These are phyloP conservation scores for Suhomyces wounanorum DNA, from an alignment of 1,139 yeast species.

Conservation along the genomic window DNA sequence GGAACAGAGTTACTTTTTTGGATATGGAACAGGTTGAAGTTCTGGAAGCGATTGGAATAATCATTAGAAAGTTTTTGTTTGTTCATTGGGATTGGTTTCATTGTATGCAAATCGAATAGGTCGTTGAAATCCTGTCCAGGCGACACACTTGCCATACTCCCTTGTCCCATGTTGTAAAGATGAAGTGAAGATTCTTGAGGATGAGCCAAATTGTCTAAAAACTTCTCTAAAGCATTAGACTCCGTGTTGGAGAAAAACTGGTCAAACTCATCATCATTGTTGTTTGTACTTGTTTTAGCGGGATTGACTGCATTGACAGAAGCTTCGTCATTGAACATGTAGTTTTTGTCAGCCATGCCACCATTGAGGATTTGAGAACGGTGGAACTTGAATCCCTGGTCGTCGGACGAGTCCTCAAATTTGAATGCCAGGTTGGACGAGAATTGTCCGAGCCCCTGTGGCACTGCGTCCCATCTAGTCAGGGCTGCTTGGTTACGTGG, in stretches of 20 bases:
- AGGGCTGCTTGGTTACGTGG: neutral
- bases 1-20: constrained; percentile 11
- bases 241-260: constrained; percentile 49
- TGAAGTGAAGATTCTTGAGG: constrained; percentile 32
- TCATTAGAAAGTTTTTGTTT: constrained; percentile 3
- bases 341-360: constrained; percentile 7
- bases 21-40: neutral
- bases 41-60: constrained; percentile 10
- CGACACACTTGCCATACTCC: constrained; percentile 5
- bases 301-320: neutral
- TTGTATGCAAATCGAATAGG: constrained; percentile 34
- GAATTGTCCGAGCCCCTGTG: constrained; percentile 8
- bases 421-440: constrained; percentile 11
- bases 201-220: constrained; percentile 47
- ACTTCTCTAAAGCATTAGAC: constrained; percentile 46
- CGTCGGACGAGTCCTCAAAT: constrained; percentile 7
- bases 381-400: constrained; percentile 15
- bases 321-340: constrained; percentile 8
- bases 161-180: constrained; percentile 28
- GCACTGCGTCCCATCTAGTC: constrained; percentile 1
- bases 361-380: constrained; percentile 15
- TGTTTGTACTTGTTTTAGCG: constrained; percentile 13
- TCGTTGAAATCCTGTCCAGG: constrained; percentile 19
- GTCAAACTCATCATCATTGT: constrained; percentile 38
- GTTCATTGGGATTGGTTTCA: constrained; percentile 24